A percentile compares a stretch with the other conserved stretches of the same genome.
These are phyloP conservation scores for Calonectria crousiana DNA, from an alignment of 2,329 filamentous ascomycete species.

Conservation along the genomic window DNA sequence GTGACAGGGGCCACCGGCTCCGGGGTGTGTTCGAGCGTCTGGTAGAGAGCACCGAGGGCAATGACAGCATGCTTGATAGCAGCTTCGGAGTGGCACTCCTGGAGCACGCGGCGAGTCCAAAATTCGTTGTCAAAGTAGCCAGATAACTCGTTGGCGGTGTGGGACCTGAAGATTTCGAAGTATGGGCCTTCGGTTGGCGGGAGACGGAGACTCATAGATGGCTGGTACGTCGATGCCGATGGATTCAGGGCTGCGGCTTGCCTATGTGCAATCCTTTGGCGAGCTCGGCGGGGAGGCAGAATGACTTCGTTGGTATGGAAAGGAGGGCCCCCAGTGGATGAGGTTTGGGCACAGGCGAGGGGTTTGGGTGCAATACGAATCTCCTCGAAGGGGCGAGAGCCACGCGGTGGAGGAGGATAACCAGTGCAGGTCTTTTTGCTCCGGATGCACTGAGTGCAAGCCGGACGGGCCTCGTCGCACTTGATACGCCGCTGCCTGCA, in stretches of 20 bases:
- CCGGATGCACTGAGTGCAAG: constrained; percentile 70
- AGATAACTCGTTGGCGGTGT: constrained; percentile 72
- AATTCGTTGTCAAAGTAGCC: constrained; percentile 76
- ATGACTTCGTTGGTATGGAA: constrained; percentile 40
- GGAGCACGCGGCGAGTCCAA: constrained; percentile 73
- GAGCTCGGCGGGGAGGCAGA: constrained; percentile 49
- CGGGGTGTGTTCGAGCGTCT: constrained; percentile 71
- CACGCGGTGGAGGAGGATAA: constrained; percentile 69
- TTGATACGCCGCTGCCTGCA: constrained; percentile 71
- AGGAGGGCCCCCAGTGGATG: constrained; percentile 24
- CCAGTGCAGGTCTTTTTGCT: constrained; percentile 71
- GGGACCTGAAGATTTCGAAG: constrained; percentile 71
- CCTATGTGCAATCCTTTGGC: constrained; percentile 34
- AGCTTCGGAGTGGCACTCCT: constrained; percentile 72
- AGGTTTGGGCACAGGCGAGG: constrained; percentile 38
- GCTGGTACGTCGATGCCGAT: constrained; percentile 54
- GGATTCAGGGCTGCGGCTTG: constrained; percentile 40
- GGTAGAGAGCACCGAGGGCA: constrained; percentile 75
- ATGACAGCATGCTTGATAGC: constrained; percentile 75
- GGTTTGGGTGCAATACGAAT: constrained; percentile 65
- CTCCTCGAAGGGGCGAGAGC: constrained; percentile 59
- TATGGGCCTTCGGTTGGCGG: constrained; percentile 67
- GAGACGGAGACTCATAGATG: constrained; percentile 60
- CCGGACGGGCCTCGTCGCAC: constrained; percentile 73
- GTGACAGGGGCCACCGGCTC: constrained; percentile 57